phyloP scores from a whole-genome alignment of 352 stramenopile genomes.

The Phytophthora gonapodyides region DNA sequence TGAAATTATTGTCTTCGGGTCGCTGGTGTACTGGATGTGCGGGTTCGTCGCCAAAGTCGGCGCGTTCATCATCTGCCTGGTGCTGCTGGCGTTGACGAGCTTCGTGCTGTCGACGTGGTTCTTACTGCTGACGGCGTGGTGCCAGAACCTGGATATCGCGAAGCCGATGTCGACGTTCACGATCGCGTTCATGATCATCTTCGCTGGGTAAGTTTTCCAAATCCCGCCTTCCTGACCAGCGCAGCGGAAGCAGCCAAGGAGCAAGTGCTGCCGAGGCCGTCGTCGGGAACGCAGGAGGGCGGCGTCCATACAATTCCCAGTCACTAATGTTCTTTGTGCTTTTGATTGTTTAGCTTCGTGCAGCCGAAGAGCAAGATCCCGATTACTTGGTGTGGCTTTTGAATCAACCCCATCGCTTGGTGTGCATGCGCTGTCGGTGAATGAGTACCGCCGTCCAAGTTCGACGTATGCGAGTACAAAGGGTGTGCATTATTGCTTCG shows the following conservation, averaged over 20 bases:
- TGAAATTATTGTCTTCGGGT: slow-evolving; percentile 59
- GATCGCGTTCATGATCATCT: slow-evolving; percentile 15
- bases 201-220: no score
- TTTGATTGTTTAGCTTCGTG: no score
- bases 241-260: no score
- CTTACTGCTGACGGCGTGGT: slow-evolving; percentile 7
- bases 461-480: slow-evolving; percentile 35
- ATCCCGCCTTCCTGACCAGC: no score
- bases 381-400: slow-evolving; percentile 14
- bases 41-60: slow-evolving; percentile 41
- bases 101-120: slow-evolving; percentile 10
- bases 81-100: slow-evolving; percentile 8
- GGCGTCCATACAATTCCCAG: no score
- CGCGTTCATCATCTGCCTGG: slow-evolving; percentile 14
- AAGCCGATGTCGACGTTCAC: slow-evolving; percentile 13
- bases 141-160: slow-evolving; percentile 10
- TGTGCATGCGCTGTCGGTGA: slow-evolving; percentile 44
- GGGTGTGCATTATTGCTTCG: slow-evolving; percentile 40
- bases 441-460: slow-evolving; percentile 45
- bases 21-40: slow-evolving; percentile 87
- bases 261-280: no score
- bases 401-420: slow-evolving; percentile 47
- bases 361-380: slow-evolving; percentile 15
- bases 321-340: no score
- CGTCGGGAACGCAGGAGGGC: no score